Conservation (phyloP, 306 rosid genomes). For the Cercis canadensis region DNA sequence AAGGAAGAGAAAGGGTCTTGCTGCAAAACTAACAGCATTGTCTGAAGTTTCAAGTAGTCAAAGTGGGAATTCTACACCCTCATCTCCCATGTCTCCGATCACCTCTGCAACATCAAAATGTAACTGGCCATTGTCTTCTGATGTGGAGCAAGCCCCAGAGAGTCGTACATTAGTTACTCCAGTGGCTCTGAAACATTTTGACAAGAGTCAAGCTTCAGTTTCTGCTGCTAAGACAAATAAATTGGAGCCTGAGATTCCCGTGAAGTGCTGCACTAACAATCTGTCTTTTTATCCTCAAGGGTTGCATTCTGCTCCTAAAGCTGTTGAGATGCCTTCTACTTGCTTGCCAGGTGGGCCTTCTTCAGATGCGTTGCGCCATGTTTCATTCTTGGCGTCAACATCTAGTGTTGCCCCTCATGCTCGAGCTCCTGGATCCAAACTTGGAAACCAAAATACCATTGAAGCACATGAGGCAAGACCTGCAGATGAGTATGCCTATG, state of each 20-base stretch:
- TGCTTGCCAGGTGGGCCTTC: slow-evolving; percentile 48
- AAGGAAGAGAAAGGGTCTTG: slow-evolving; percentile 68
- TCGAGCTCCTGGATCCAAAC: slow-evolving; percentile 82
- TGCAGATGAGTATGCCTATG: slow-evolving; percentile 77
- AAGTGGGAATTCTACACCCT: slow-evolving; percentile 97
- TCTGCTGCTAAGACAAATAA: slow-evolving; percentile 43
- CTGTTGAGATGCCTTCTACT: slow-evolving; percentile 56
- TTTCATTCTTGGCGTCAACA: slow-evolving; percentile 43
- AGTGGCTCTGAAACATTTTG: slow-evolving; percentile 38
- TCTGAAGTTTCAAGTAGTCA: slow-evolving; percentile 95
- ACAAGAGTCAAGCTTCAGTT: slow-evolving; percentile 37
- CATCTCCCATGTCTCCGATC: slow-evolving; percentile 82
- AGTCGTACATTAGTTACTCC: slow-evolving; percentile 43
- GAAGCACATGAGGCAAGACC: slow-evolving; percentile 44
- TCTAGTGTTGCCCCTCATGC: slow-evolving; percentile 56
- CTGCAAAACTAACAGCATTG: slow-evolving; percentile 55
- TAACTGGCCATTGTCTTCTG: slow-evolving; percentile 56
- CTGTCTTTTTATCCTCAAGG: slow-evolving; percentile 42
- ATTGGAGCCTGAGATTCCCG: slow-evolving; percentile 40
- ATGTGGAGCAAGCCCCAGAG: slow-evolving; percentile 57
- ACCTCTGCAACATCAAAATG: slow-evolving; percentile 53
- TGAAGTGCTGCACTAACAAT: slow-evolving; percentile 23
- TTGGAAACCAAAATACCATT: slow-evolving; percentile 42
- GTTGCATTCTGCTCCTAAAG: slow-evolving; percentile 49
- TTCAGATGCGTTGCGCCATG: not conserved